phyloP scores from a whole-genome alignment of 1,139 yeast species.

The Groenewaldozyma sp. region DNA sequence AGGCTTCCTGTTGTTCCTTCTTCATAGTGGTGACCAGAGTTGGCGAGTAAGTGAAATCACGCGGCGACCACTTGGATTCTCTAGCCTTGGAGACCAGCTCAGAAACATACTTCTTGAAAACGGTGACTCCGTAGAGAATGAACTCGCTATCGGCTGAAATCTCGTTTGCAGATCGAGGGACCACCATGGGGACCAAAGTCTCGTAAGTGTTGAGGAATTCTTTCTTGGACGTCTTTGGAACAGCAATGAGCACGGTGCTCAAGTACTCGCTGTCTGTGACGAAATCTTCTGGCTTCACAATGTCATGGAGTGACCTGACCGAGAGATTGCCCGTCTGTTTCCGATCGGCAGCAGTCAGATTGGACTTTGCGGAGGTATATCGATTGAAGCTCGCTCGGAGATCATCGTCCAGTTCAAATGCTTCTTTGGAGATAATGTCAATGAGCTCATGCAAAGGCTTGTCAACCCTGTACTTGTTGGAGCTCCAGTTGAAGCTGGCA shows the following conservation, averaged over 20 bases:
- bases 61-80: conserved; percentile 84
- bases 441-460: conserved; percentile 73
- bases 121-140: conserved; percentile 63
- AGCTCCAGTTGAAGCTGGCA: conserved; percentile 77
- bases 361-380: conserved; percentile 76
- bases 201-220: conserved; percentile 68
- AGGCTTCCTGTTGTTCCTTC: conserved; percentile 69
- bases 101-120: conserved; percentile 70
- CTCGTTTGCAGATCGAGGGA: conserved; percentile 76
- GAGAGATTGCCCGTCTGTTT: conserved; percentile 88
- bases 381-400: conserved; percentile 59
- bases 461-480: conserved; percentile 76
- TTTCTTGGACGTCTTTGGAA: conserved; percentile 55
- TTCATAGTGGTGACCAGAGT: conserved; percentile 61
- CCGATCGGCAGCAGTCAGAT: conserved; percentile 79
- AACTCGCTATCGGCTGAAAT: conserved; percentile 69
- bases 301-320: conserved; percentile 80
- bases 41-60: conserved; percentile 86
- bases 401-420: conserved; percentile 72
- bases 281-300: conserved; percentile 77
- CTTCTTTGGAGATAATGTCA: conserved; percentile 62
- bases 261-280: conserved; percentile 80
- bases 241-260: conserved; percentile 75
- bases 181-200: conserved; percentile 68
- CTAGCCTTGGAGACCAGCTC: conserved; percentile 66